Conservation (phyloP, 129 eudicot species). For the sunflower (Helianthus annuus) region HanXRQr2.0-SUNRISE NC_035443.2:1828057-1828556, state of each 20-base stretch:
- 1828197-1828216: background rate
- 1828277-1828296: background rate
- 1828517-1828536: conserved; percentile 10
- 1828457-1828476: background rate
- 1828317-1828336: conserved; percentile 9
- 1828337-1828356: conserved; percentile 17
- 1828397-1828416: background rate
- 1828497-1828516: background rate
- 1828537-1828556: background rate
- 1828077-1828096: background rate
- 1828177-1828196: background rate
- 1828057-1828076: background rate
- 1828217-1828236: conserved; percentile 9
- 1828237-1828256: conserved; percentile 5
- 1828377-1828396: background rate
- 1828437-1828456: background rate
- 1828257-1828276: background rate
- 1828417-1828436: conserved; percentile 3
- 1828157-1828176: background rate
- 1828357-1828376: background rate
- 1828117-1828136: conserved; percentile 19
- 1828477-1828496: conserved; percentile 8
- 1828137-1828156: conserved; percentile 16
- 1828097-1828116: conserved; percentile 15
- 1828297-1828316: conserved; percentile 7